Evolutionary conservation across 306 rosid species (phyloP).

Genomic region (Vachellia collinsii): DNA sequence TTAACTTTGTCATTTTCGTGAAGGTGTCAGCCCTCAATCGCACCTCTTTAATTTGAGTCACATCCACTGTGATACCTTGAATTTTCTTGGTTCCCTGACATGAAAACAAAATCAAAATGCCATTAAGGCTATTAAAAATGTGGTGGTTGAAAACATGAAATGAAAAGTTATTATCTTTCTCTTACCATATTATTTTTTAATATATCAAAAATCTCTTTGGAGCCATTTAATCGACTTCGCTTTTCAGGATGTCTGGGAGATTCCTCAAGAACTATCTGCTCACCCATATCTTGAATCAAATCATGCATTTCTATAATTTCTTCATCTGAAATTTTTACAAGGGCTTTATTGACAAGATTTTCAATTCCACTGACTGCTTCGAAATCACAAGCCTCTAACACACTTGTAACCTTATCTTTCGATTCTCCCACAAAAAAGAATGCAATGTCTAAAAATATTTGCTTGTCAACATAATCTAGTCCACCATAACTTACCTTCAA

Average conservation of each 20-base stretch:
- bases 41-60: not conserved
- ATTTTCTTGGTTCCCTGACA: not conserved
- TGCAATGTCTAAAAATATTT: conserved; percentile 36
- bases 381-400: conserved; percentile 3
- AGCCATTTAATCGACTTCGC: conserved; percentile 36
- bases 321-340: not conserved
- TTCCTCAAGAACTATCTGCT: conserved; percentile 34
- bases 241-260: conserved; percentile 25
- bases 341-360: conserved; percentile 27
- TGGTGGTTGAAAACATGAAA: not conserved
- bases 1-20: not conserved
- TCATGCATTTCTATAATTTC: conserved; percentile 35
- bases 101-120: not conserved
- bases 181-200: conserved; percentile 25
- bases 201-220: not conserved
- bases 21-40: not conserved
- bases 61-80: too few species aligned
- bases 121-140: not conserved
- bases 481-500: conserved; percentile 35
- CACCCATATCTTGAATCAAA: conserved; percentile 40
- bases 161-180: not conserved
- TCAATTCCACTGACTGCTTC: conserved; percentile 15
- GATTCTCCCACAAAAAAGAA: conserved; percentile 27
- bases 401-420: conserved; percentile 5
- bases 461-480: not conserved